Conservation (phyloP, 2,329 filamentous ascomycete species). For the Zasmidium angulare region DNA sequence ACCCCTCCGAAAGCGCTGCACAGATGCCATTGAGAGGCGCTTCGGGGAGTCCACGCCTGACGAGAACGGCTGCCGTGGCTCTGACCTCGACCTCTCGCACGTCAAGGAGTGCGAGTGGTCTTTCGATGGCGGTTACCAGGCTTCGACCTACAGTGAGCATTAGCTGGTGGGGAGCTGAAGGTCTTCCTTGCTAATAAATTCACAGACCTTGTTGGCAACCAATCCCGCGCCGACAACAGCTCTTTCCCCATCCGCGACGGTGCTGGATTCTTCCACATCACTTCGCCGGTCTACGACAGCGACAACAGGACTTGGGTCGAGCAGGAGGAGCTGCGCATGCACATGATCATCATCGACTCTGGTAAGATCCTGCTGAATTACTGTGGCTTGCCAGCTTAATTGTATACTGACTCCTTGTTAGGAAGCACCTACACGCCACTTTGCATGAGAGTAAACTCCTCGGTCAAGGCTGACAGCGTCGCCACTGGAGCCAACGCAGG, state of each 20-base stretch:
- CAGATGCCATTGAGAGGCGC: not conserved
- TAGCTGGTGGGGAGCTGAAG: not conserved
- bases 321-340: not conserved
- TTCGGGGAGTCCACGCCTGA: not conserved
- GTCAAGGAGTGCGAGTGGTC: constrained; percentile 2
- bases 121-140: not conserved
- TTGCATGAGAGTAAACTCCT: constrained; percentile 4
- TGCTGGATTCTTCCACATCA: constrained; percentile 1
- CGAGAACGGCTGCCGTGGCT: constrained; percentile 4
- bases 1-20: not conserved
- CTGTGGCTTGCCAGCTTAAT: not conserved
- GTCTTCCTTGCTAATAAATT: not conserved
- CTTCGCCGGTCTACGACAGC: not conserved
- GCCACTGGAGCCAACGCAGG: not conserved
- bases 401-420: not conserved
- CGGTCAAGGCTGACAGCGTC: not conserved
- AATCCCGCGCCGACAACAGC: not conserved
- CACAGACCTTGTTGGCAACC: constrained; percentile 3
- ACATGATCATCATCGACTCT: constrained; percentile 9
- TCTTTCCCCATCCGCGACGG: constrained; percentile 4
- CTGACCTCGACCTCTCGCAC: not conserved
- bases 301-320: not conserved
- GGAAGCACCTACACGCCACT: constrained; percentile 1
- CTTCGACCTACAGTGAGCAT: not conserved
- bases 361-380: not conserved